A percentile compares a stretch with the other conserved stretches of the same genome.
Evolutionary conservation across 2,329 filamentous ascomycete genomes (phyloP).

Genomic region (Neobulgaria alba): DNA sequence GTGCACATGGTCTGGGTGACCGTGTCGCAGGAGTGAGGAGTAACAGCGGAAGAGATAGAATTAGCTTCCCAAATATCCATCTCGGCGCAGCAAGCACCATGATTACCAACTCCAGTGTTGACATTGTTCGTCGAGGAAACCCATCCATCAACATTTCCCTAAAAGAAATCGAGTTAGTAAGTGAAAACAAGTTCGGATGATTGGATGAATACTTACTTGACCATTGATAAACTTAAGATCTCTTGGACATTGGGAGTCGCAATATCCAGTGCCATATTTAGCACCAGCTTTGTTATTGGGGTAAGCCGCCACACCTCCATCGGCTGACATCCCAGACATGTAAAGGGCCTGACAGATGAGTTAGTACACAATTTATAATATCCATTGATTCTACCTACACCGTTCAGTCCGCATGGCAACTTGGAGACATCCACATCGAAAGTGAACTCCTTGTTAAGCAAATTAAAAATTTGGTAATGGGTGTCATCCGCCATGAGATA

Average conservation of each 20-base stretch:
- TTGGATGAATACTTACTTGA: conserved; percentile 34
- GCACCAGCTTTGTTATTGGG: conserved; percentile 48
- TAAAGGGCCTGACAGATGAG: conserved; percentile 41
- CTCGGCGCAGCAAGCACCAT: conserved; percentile 57
- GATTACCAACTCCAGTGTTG: conserved; percentile 42
- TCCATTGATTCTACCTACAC: conserved; percentile 33
- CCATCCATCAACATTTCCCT: conserved; percentile 14
- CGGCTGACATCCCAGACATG: conserved; percentile 52
- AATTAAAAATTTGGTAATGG: conserved; percentile 56
- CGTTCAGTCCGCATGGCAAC: conserved; percentile 62
- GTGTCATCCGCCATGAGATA: conserved; percentile 55
- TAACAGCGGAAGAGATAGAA: conserved; percentile 47
- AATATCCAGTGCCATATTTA: conserved; percentile 53
- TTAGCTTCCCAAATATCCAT: conserved; percentile 64
- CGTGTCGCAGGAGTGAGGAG: conserved; percentile 31
- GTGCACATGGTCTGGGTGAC: conserved; percentile 44
- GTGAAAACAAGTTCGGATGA: conserved; percentile 3
- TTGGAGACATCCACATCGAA: conserved; percentile 65
- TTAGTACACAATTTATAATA: neutral
- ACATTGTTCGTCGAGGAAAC: conserved; percentile 31
- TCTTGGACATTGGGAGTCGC: conserved; percentile 49
- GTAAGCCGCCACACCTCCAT: conserved; percentile 47
- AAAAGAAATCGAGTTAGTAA: conserved; percentile 1
- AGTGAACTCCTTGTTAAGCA: conserved; percentile 61
- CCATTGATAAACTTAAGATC: conserved; percentile 46